Evolutionary conservation across 2,329 filamentous ascomycete genomes (phyloP), one percentile per base, ranked within the genome.

Genomic region (Teratosphaeria zuluensis): DNA sequence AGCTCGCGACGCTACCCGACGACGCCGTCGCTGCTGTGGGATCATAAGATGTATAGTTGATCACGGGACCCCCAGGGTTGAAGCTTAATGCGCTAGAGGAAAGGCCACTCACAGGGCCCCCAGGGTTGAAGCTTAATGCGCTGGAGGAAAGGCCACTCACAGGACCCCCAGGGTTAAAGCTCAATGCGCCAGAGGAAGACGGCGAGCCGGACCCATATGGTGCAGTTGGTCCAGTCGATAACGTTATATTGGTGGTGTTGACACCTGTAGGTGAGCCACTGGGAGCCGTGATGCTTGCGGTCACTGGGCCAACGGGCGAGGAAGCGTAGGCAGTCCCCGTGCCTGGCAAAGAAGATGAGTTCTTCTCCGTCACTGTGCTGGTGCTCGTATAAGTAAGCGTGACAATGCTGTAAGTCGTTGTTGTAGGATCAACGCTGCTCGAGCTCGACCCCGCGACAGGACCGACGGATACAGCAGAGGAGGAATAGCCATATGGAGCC

Each of bases 1-100:
- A 48, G 42, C 42, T 48, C 2, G 56, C 19, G 31, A 51, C 56
- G 56, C 56, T 57, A 42, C 35, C 56, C 14, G 58, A 55, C 3
- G 57, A 54, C 9, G 54, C 42, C 35, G 33, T 32, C 19, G 42
- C 16, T 48, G 16, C 42, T 24, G 42, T 48, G 5, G 51, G 48
- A 9, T 54, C 52, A 51, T 33, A 55, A 11, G 54, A 53, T 11
- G 51, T 57, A 19, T 16, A 48, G 54, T 48, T 55, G 5, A 42
- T 55, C 21, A 51, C 51, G 2, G 58, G 54, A 42, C 19, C 51
- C 31, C 24, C 24, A 28, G 24, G 24, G 24, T 28, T 28, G 4
- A 28, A 28, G 24, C 24, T 28, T 28, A 28, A 28, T 28, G 24
- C 24, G 24, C 24, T 28, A 28, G 24, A 28, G 24, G 24, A 28